phyloP scores from a whole-genome alignment of 2,329 filamentous ascomycete genomes.

The Trichoderma harzianum region DNA sequence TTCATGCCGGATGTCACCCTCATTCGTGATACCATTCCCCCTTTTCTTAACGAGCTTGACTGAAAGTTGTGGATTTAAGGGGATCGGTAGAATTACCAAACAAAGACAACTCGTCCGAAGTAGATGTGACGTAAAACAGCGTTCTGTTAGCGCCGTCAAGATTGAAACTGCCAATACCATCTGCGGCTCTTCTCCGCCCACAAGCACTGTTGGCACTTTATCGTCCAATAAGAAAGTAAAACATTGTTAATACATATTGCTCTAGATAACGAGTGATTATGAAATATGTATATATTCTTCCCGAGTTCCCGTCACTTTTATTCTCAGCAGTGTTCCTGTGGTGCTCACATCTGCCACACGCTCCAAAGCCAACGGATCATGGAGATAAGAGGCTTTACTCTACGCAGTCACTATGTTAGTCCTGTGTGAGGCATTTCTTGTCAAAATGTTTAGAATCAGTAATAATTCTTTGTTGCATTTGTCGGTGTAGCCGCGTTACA shows the following conservation, averaged over 20 bases:
- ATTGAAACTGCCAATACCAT: not conserved
- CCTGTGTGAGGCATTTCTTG: not conserved
- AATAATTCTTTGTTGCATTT: not conserved
- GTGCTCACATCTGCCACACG: not conserved
- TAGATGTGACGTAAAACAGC: not conserved
- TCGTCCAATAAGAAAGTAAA: not conserved
- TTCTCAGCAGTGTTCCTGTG: not conserved
- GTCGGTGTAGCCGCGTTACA: not conserved
- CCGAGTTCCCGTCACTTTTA: not conserved
- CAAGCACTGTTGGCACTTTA: not conserved
- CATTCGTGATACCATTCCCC: not conserved
- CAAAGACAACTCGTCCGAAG: not conserved
- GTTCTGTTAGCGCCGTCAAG: not conserved
- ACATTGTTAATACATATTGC: not conserved
- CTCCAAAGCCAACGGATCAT: not conserved
- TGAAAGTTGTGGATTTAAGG: not conserved
- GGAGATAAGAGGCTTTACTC: not conserved
- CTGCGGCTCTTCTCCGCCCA: not conserved
- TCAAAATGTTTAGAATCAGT: not conserved
- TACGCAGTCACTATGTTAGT: not conserved
- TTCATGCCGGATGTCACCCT: not conserved
- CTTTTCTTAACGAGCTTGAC: not conserved
- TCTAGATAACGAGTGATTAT: not conserved
- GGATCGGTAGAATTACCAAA: not conserved
- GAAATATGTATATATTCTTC: not conserved